Evolutionary conservation across 2,329 filamentous ascomycete genomes (phyloP), one percentile per base, ranked within the genome.

Genomic region (Tolypocladium capitatum): DNA sequence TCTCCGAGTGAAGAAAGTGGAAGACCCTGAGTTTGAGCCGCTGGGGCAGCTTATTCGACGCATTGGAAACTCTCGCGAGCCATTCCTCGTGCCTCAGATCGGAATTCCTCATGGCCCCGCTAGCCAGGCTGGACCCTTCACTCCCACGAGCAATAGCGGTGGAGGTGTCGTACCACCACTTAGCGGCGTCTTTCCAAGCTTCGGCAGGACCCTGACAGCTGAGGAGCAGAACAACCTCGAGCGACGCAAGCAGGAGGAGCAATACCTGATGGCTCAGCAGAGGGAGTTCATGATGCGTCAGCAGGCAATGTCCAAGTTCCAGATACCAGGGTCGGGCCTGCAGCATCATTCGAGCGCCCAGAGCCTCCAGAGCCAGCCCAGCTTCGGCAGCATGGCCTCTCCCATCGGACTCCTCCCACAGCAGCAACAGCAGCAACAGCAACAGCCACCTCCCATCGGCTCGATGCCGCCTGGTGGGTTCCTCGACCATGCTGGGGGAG

Each of bases 171-270:
- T 91, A 48, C 92, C 92, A 49, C 94, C 92, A 6, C 87, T 98
- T 58, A 88, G 91, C 7, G 87, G 83, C 47, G 89, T 89, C 46
- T 97, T 98, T 65, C 94, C 92, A 0, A 94, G 87, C 61, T 98
- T 97, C 63, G 92, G 92, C 6, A 89, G 92, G 8, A 98, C 94
- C 1, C 72, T 98, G 56, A 98, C 94, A 9, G 92, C 92, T 0
- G 91, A 97, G 60, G 92, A 98, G 65, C 92, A 98, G 63, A 98
- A 98, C 67, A 94, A 94, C 35, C 72, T 98, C 2, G 92, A 98
- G 68, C 80, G 92, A 47, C 78, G 92, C 46, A 98, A 98, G 71
- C 92, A 98, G 64, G 92, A 98, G 66, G 94, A 98, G 61, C 92
- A 98, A 63, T 95, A 92, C 63, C 74, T 94, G 33, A 94, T 97